These are phyloP conservation scores for Pestalotiopsis sp. DNA, from an alignment of 2,329 filamentous ascomycete species.

Conservation along the genomic window DNA sequence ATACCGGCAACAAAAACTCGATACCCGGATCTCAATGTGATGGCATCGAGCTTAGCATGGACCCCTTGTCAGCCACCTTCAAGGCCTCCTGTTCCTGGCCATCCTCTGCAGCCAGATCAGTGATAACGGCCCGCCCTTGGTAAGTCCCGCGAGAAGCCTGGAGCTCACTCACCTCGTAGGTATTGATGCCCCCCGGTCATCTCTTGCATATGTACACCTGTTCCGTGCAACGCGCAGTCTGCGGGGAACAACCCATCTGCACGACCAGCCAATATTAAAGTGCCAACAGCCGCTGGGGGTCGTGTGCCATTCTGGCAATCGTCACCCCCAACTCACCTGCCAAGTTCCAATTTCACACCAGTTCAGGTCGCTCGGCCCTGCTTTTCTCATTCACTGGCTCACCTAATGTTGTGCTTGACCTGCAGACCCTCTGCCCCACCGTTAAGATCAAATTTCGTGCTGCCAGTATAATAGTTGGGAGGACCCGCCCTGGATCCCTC, in stretches of 20 bases:
- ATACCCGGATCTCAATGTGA: background rate
- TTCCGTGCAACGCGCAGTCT: conserved; percentile 37
- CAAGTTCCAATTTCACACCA: conserved; percentile 25
- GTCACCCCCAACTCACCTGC: conserved; percentile 17
- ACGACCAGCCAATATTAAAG: conserved; percentile 56
- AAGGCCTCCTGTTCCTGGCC: conserved; percentile 27
- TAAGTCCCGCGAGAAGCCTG: background rate
- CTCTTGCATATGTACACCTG: conserved; percentile 25
- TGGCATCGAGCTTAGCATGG: background rate
- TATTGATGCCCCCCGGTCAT: conserved; percentile 1
- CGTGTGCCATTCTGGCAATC: conserved; percentile 15
- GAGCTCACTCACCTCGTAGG: conserved; percentile 2
- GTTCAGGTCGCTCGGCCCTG: conserved; percentile 20
- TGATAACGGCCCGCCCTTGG: conserved; percentile 24
- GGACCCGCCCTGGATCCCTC: background rate
- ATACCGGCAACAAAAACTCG: background rate
- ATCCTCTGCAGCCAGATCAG: conserved; percentile 10
- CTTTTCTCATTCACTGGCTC: conserved; percentile 29
- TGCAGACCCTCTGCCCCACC: conserved; percentile 20
- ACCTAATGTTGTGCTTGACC: conserved; percentile 18
- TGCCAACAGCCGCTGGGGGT: conserved; percentile 39
- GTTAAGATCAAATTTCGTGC: conserved; percentile 15
- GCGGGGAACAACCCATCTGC: conserved; percentile 40
- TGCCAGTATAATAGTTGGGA: background rate
- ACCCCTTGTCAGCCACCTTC: conserved; percentile 11